phyloP scores from a whole-genome alignment of 768 basidiomycete species.

The Trametes meyenii region DNA sequence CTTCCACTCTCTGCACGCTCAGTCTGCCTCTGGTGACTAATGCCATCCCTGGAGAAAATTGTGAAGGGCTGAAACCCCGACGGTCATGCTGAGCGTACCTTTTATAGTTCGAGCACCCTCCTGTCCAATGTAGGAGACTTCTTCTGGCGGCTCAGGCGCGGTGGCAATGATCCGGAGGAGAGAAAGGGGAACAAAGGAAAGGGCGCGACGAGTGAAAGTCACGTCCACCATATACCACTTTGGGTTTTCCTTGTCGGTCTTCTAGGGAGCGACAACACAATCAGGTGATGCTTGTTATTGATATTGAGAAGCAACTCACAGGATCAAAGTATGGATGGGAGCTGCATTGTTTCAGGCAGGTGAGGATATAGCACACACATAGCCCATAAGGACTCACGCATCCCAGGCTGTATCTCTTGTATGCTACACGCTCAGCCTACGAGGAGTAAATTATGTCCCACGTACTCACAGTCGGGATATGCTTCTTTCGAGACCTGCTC shows the following conservation, averaged over 20 bases:
- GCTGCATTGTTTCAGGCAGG: slow-evolving; percentile 35
- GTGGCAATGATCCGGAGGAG: slow-evolving; percentile 69
- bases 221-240: slow-evolving; percentile 95
- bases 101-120: slow-evolving; percentile 65
- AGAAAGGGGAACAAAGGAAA: slow-evolving; percentile 77
- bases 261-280: slow-evolving; percentile 46
- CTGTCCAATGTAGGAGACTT: slow-evolving; percentile 67
- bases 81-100: slow-evolving; percentile 43
- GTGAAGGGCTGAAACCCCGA: not conserved
- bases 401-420: slow-evolving; percentile 87
- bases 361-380: slow-evolving; percentile 8
- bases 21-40: slow-evolving; percentile 80
- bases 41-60: slow-evolving; percentile 60
- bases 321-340: slow-evolving; percentile 81
- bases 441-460: not conserved
- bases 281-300: slow-evolving; percentile 5
- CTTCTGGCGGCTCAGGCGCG: slow-evolving; percentile 44
- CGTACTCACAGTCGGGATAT: slow-evolving; percentile 82
- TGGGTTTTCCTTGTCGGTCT: slow-evolving; percentile 73
- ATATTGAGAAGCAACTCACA: slow-evolving; percentile 43
- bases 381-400: slow-evolving; percentile 49
- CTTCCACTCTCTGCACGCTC: slow-evolving; percentile 82
- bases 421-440: slow-evolving; percentile 12
- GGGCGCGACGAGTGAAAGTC: slow-evolving; percentile 63
- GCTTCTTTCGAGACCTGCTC: slow-evolving; percentile 75